Evolutionary conservation across 2,329 filamentous ascomycete genomes (phyloP).

Genomic region (Pezicula radicicola): DNA sequence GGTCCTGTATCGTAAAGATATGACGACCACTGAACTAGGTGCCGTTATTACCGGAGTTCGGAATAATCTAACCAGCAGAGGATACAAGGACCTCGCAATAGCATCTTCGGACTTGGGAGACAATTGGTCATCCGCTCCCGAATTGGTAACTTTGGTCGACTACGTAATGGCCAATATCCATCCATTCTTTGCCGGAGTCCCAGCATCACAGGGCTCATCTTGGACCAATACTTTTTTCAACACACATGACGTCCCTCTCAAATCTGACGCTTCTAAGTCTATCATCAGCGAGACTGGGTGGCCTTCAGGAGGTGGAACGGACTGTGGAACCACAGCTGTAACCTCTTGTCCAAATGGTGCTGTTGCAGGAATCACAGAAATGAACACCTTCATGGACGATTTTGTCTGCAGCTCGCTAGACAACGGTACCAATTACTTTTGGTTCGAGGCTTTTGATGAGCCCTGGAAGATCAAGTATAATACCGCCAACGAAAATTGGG

Average conservation of each 20-base stretch:
- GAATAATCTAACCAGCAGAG: slow-evolving; percentile 64
- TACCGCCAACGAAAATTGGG: slow-evolving; percentile 68
- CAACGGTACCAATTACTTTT: slow-evolving; percentile 91
- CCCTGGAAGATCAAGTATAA: slow-evolving; percentile 87
- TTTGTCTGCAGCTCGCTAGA: slow-evolving; percentile 80
- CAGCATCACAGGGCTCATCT: slow-evolving; percentile 61
- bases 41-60: slow-evolving; percentile 65
- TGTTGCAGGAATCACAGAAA: slow-evolving; percentile 73
- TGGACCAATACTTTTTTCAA: slow-evolving; percentile 89
- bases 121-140: slow-evolving; percentile 67
- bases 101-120: slow-evolving; percentile 88
- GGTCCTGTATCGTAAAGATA: slow-evolving; percentile 73
- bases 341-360: slow-evolving; percentile 58
- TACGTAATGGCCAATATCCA: slow-evolving; percentile 96
- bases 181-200: slow-evolving; percentile 86
- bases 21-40: slow-evolving; percentile 63
- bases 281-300: slow-evolving; percentile 91
- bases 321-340: slow-evolving; percentile 59
- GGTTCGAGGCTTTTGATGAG: slow-evolving; percentile 97
- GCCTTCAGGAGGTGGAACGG: slow-evolving; percentile 78
- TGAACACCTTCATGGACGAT: slow-evolving; percentile 82
- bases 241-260: slow-evolving; percentile 60
- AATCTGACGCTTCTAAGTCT: slow-evolving; percentile 61
- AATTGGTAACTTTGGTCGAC: slow-evolving; percentile 70
- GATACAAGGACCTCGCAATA: slow-evolving; percentile 65